These are phyloP conservation scores for Bodo saltans DNA, from an alignment of 78 protist genomes.

Conservation along the genomic window DNA sequence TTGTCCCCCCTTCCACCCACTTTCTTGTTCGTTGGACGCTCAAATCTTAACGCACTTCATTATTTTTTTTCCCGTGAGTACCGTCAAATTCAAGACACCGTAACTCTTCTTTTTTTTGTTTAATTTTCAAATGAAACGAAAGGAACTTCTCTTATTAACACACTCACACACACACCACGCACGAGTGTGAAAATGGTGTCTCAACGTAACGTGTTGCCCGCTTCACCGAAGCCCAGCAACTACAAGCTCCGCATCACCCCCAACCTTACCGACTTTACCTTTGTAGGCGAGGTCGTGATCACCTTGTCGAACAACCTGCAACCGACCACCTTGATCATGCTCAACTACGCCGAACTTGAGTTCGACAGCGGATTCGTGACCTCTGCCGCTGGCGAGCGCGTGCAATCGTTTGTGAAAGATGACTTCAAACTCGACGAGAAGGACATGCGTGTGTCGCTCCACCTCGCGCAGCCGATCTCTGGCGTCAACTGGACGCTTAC, in stretches of 20 bases:
- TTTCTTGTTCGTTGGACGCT: no score
- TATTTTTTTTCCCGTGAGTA: no score
- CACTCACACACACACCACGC: not conserved
- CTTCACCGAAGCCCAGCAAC: not conserved
- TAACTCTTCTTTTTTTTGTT: not conserved
- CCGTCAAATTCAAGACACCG: no score
- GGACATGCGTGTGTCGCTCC: not conserved
- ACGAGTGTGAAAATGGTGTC: not conserved
- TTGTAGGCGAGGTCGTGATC: slow-evolving; percentile 36
- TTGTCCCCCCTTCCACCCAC: no score
- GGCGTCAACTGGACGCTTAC: not conserved
- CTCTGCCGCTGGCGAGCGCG: not conserved
- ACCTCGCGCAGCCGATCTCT: not conserved
- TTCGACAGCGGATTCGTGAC: not conserved
- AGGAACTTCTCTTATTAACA: not conserved
- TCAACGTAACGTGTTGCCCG: not conserved
- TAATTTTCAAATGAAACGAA: not conserved
- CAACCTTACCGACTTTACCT: slow-evolving; percentile 44
- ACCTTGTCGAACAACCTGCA: not conserved
- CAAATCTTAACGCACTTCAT: no score
- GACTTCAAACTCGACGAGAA: not conserved
- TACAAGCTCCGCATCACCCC: slow-evolving; percentile 53
- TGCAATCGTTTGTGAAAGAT: not conserved
- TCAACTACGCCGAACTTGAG: slow-evolving; percentile 13
- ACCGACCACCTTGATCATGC: not conserved